Evolutionary conservation across 1,284 basidiomycete genomes (phyloP), one percentile per base, ranked within the genome.

Genomic region (Ceratobasidium sp.): DNA sequence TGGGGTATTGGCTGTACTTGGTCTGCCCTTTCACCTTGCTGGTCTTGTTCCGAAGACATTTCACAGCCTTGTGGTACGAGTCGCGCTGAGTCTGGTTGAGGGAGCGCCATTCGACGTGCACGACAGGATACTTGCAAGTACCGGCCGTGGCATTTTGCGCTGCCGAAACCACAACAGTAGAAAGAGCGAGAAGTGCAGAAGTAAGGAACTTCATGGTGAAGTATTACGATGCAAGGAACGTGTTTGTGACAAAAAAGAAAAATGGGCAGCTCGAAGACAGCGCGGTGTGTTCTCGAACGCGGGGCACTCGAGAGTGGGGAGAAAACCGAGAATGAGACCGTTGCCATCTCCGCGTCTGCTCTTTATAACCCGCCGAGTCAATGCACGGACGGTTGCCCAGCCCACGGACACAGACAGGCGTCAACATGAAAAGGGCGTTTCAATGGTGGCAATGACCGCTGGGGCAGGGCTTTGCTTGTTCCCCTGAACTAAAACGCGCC

Each of bases 61-160:
- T 73, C 2, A 73, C 69, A 22, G 69, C 69, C 4, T 62, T 49
- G n/a, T 73, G 69, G 48, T 53, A 73, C 16, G 58, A 51, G 41
- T 61, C 41, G 27, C 69, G 69, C 49, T 73, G 69, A 31, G 29
- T 31, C 34, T 73, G 69, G 7, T 58, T 46, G 48, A 73, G 69
- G 22, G 43, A 62, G 22, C 69, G 69, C 69, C 69, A 73, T n/a
- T 73, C 69, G 31, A 73, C 58, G 31, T 73, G 58, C 9, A 48
- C 46, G 3, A 54, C 69, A 19, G 69, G 69, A 19, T 41, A 62
- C 9, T 58, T 16, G 37, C 69, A 73, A 34, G 31, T 62, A 9
- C 37, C 24, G 6, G 48, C 69, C n/a, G n/a, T n/a, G n/a, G 37
- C 58, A 58, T 37, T 62, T 73, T 16, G 58, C 7, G 34, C 48